Conservation (phyloP, 306 rosid genomes). For the Glycine latifolia region DNA sequence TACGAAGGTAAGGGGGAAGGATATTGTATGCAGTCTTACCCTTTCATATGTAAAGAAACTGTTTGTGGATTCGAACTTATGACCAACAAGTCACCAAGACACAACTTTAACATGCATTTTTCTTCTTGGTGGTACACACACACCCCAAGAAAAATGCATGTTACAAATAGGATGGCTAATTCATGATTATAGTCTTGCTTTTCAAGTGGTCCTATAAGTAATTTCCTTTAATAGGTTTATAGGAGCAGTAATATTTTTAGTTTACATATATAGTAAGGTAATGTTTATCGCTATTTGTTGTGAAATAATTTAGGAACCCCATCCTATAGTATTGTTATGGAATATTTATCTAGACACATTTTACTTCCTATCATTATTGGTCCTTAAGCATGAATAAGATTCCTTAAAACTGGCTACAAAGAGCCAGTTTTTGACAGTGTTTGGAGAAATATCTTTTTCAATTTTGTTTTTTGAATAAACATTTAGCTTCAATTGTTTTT, state of each 20-base stretch:
- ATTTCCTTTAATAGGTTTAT: conserved; percentile 17
- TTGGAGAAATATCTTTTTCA: conserved; percentile 28
- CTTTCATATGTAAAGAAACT: no score
- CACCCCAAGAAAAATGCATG: not conserved
- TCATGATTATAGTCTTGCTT: not conserved
- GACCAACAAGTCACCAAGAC: no score
- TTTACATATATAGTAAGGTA: no score
- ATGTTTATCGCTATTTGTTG: no score
- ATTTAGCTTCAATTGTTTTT: conserved; percentile 5
- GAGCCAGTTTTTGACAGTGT: no score
- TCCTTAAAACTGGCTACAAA: not conserved
- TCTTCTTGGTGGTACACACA: not conserved
- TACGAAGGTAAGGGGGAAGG: no score
- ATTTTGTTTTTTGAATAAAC: not conserved
- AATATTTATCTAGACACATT: conserved; percentile 25
- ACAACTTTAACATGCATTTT: no score
- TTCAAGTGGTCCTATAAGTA: conserved; percentile 17
- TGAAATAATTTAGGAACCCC: not conserved
- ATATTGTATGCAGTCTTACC: no score
- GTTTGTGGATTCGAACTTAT: no score
- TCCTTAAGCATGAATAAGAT: not conserved
- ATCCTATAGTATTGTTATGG: conserved; percentile 30
- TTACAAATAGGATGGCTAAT: conserved; percentile 30
- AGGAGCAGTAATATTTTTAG: not conserved
- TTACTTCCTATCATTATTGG: conserved; percentile 32